Evolutionary conservation across 1,284 basidiomycete genomes (phyloP), one percentile per base, ranked within the genome.

Genomic region (Heterobasidion occidentale): DNA sequence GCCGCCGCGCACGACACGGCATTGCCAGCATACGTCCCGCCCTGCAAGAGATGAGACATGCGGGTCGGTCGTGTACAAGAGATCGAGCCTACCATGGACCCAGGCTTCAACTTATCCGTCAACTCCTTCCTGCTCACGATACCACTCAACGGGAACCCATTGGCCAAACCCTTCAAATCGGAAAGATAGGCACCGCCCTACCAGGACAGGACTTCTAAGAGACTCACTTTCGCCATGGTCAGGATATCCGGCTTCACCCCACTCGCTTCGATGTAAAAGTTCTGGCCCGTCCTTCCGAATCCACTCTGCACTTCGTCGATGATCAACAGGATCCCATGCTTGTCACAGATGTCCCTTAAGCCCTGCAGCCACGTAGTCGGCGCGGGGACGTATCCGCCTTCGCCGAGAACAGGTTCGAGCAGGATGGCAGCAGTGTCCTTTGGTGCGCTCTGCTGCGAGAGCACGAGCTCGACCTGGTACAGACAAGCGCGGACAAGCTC

Each of bases 341-440:
- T 80, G 69, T 97, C 93, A 71, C 95, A 98, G 45, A 95, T 80
- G 59, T 81, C 77, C 56, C 94, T 79, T 55, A 98, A 71, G 48
- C 90, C 92, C 52, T 81, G 75, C 60, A 99, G 72, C 76, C 90
- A 98, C 33, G 83, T 80, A 1, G 83, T 66, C 0, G 94, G 92
- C 0, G 94, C 92, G 27, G 92, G 88, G 15, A 98, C 90, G 72
- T 98, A 98, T 3, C 95, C 95, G 51, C 91, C 94, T 72, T 98
- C 94, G 42, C 94, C 94, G 35, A 98, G 78, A 9, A 98, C 88
- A 53, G 95, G 90, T 75, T 98, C 95, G 55, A 98, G 74, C 61
- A 98, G 74, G 68, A 98, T 90, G 20, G 93, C 94, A 4, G 95
- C 94, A 0, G 94, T 96, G 68, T 97, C 94, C 11, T 74, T 71